phyloP scores from a whole-genome alignment of 2,329 filamentous ascomycete genomes.

The Diaporthe vexans region DNA sequence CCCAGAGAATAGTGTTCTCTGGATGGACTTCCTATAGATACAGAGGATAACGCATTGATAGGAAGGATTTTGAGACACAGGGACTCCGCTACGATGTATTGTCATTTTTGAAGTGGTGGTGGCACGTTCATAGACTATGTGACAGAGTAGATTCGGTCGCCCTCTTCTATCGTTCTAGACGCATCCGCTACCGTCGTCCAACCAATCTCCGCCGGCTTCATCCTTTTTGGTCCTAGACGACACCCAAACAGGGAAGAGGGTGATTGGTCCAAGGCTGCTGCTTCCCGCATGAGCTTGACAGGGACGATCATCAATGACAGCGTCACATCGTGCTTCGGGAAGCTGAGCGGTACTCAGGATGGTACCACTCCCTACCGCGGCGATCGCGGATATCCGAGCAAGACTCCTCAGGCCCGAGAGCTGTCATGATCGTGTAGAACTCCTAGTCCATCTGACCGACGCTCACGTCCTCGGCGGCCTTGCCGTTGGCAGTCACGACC shows the following conservation, averaged over 20 bases:
- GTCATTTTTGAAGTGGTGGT: no score
- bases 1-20: no score
- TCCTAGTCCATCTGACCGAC: slow-evolving; percentile 55
- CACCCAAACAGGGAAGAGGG: no score
- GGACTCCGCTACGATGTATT: no score
- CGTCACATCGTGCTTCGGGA: not conserved
- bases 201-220: no score
- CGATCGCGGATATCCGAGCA: not conserved
- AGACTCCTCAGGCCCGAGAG: not conserved
- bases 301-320: not conserved
- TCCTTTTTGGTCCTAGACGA: no score
- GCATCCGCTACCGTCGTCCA: no score
- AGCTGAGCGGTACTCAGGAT: no score
- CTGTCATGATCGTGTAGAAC: not conserved
- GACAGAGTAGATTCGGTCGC: not conserved
- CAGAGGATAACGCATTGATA: no score
- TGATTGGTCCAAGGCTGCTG: not conserved
- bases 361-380: no score
- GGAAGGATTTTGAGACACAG: no score
- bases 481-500: slow-evolving; percentile 44
- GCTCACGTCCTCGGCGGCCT: slow-evolving; percentile 44
- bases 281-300: not conserved
- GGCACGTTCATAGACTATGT: not conserved
- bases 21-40: no score
- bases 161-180: not conserved